phyloP scores from a whole-genome alignment of 129 eudicot genomes.

The Heracleum sosnowskyi region DNA sequence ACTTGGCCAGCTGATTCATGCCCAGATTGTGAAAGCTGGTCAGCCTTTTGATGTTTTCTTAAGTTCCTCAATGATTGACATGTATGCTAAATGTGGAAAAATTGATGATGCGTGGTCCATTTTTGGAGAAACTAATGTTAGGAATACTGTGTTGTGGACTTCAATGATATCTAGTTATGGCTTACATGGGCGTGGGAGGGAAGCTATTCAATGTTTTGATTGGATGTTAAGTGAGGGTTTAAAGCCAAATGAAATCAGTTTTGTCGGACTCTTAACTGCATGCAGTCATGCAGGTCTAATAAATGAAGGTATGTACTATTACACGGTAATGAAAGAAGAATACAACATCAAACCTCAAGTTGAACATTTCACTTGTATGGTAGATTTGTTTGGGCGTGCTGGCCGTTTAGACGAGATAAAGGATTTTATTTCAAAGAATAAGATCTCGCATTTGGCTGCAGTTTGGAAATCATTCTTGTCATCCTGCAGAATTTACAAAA shows the following conservation, averaged over 20 bases:
- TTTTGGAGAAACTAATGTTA: slow-evolving; percentile 29
- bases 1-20: slow-evolving; percentile 70
- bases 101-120: slow-evolving; percentile 32
- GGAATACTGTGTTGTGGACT: slow-evolving; percentile 66
- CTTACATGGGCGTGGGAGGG: slow-evolving; percentile 55
- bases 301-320: slow-evolving; percentile 59
- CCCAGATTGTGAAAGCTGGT: slow-evolving; percentile 37
- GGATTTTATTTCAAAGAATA: slow-evolving; percentile 46
- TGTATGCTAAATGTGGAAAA: slow-evolving; percentile 78
- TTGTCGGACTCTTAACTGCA: slow-evolving; percentile 53
- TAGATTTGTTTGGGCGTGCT: slow-evolving; percentile 76
- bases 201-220: slow-evolving; percentile 49
- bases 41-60: slow-evolving; percentile 39
- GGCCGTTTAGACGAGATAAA: slow-evolving; percentile 50
- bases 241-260: slow-evolving; percentile 57
- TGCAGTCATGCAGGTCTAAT: slow-evolving; percentile 73
- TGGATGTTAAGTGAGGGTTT: slow-evolving; percentile 50
- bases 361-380: slow-evolving; percentile 71
- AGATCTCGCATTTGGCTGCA: slow-evolving; percentile 37
- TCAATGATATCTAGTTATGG: slow-evolving; percentile 55
- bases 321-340: slow-evolving; percentile 54
- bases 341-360: slow-evolving; percentile 42
- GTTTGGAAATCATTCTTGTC: slow-evolving; percentile 70
- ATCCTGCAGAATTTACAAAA: slow-evolving; percentile 58
- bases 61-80: slow-evolving; percentile 64